Evolutionary conservation across 805 yeast species (phyloP).

Genomic region (Clavispora carvajalis): DNA sequence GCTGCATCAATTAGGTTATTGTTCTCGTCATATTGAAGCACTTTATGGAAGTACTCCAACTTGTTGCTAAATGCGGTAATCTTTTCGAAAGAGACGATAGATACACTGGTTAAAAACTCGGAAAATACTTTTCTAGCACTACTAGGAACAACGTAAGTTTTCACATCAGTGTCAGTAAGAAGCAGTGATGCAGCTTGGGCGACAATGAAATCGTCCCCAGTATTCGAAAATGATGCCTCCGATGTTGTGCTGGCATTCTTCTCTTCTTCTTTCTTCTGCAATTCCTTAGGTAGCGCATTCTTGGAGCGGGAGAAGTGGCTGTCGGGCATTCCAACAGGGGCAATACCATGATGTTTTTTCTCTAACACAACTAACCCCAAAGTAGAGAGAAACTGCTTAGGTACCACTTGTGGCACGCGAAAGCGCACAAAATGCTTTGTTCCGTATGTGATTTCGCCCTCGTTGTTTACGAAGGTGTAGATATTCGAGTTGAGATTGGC

Average conservation of each 20-base stretch:
- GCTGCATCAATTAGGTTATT: conserved; percentile 28
- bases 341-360: conserved; percentile 24
- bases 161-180: conserved; percentile 28
- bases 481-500: conserved; percentile 43
- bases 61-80: conserved; percentile 36
- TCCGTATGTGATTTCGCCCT: conserved; percentile 51
- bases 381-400: conserved; percentile 32
- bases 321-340: conserved; percentile 37
- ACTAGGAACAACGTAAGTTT: conserved; percentile 33
- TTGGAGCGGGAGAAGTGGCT: conserved; percentile 21
- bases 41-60: conserved; percentile 43
- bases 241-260: not conserved
- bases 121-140: conserved; percentile 28
- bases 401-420: conserved; percentile 52
- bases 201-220: conserved; percentile 23
- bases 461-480: conserved; percentile 50
- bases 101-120: conserved; percentile 20
- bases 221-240: not conserved
- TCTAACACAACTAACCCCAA: conserved; percentile 24
- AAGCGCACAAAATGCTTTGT: conserved; percentile 40
- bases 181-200: conserved; percentile 32
- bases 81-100: conserved; percentile 36
- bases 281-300: not conserved
- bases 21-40: conserved; percentile 35
- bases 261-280: conserved; percentile 7